Evolutionary conservation across 2,329 filamentous ascomycete genomes (phyloP).

Genomic region (Aureobasidium sp.): DNA sequence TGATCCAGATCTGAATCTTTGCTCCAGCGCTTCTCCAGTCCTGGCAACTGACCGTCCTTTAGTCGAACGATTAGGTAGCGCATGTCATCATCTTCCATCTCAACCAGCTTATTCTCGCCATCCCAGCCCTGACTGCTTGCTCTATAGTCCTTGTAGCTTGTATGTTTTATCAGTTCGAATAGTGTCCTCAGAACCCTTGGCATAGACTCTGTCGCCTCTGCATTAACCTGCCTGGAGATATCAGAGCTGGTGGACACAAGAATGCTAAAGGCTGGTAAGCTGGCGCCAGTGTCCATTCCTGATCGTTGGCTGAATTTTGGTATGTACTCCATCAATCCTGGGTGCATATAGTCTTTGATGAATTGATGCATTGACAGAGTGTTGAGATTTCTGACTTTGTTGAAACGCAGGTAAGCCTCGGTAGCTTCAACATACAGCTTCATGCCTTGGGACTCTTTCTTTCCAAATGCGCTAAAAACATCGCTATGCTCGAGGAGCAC

Average conservation of each 20-base stretch:
- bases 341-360: background rate
- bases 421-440: background rate
- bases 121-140: conserved; percentile 59
- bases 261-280: background rate
- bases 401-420: background rate
- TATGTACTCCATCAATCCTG: background rate
- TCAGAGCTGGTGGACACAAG: background rate
- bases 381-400: background rate
- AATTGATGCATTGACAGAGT: background rate
- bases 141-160: conserved; percentile 59
- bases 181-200: background rate
- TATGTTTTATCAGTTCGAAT: conserved; percentile 53
- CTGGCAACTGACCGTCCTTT: conserved; percentile 22
- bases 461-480: background rate
- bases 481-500: background rate
- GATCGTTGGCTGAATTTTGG: background rate
- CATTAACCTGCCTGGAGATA: background rate
- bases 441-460: background rate
- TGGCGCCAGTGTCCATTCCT: background rate
- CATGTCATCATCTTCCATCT: conserved; percentile 63
- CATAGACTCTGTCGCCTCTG: background rate
- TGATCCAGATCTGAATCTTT: background rate
- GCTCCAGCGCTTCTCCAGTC: background rate
- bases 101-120: conserved; percentile 51
- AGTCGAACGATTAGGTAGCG: conserved; percentile 56